These are phyloP conservation scores for Penicillium lividum DNA, from an alignment of 495 filamentous ascomycete species.

Conservation along the genomic window DNA sequence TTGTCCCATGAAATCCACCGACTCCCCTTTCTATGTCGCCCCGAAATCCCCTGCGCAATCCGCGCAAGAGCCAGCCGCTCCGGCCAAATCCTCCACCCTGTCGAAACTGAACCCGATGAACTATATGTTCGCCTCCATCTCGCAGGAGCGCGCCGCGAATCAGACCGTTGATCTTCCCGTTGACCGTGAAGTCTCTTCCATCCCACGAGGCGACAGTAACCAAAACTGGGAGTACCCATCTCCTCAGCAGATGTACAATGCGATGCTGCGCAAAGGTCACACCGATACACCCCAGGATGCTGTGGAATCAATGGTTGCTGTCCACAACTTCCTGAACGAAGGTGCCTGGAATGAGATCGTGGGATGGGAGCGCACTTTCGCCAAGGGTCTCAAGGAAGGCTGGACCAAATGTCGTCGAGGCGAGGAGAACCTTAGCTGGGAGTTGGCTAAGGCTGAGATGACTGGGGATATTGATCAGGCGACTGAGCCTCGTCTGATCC, in stretches of 20 bases:
- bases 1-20: constrained; percentile 54
- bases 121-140: constrained; percentile 89
- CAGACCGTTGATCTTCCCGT: constrained; percentile 75
- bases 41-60: constrained; percentile 29
- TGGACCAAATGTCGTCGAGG: constrained; percentile 76
- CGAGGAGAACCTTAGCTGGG: constrained; percentile 58
- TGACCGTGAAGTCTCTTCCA: constrained; percentile 77
- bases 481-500: constrained; percentile 65
- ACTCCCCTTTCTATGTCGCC: constrained; percentile 43
- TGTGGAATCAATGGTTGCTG: constrained; percentile 95
- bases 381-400: constrained; percentile 64
- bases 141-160: constrained; percentile 69
- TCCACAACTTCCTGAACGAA: constrained; percentile 98
- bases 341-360: constrained; percentile 94
- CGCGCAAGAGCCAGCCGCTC: constrained; percentile 30
- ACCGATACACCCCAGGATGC: constrained; percentile 89
- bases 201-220: constrained; percentile 72
- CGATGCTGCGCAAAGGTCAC: constrained; percentile 91
- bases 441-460: constrained; percentile 41
- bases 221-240: constrained; percentile 97
- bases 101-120: constrained; percentile 90
- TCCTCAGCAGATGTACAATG: constrained; percentile 99
- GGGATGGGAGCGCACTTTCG: constrained; percentile 86
- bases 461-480: constrained; percentile 41
- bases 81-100: constrained; percentile 46